phyloP scores from a whole-genome alignment of 768 basidiomycete genomes.

The Dioszegia hungarica region DNA sequence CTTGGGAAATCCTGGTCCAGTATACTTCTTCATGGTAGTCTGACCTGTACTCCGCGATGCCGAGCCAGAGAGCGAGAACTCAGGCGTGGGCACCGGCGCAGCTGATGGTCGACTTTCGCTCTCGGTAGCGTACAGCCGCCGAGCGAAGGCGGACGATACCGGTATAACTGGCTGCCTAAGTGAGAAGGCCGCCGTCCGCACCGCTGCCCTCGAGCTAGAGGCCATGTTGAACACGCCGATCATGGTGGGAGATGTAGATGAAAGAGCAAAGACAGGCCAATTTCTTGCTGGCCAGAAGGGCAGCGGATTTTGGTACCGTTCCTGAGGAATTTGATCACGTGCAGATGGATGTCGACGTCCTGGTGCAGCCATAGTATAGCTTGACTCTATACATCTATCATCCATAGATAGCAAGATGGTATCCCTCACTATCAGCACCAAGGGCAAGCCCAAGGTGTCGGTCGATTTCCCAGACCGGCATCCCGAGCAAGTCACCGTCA shows the following conservation, averaged over 20 bases:
- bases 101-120: neutral
- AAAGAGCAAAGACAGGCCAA: neutral
- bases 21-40: conserved; percentile 35
- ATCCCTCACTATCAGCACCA: conserved; percentile 58
- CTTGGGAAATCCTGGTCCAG: conserved; percentile 44
- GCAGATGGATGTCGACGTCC: too few relatives aligned
- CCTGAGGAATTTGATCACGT: too few relatives aligned
- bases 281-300: neutral
- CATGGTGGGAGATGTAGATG: neutral
- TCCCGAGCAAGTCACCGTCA: conserved; percentile 55
- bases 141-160: neutral
- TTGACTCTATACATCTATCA: neutral
- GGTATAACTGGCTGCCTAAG: neutral
- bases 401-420: conserved; percentile 51
- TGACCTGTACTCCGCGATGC: conserved; percentile 15
- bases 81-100: conserved; percentile 4
- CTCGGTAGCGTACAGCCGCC: conserved; percentile 17
- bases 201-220: neutral
- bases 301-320: neutral
- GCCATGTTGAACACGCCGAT: neutral
- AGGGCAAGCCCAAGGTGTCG: conserved; percentile 49
- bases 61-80: conserved; percentile 19
- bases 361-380: neutral
- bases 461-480: conserved; percentile 46
- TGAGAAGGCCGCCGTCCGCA: neutral